Base-by-base conservation (phyloP, 371 early-diverging fungal species). In the Actinomortierella ambigua region DNA sequence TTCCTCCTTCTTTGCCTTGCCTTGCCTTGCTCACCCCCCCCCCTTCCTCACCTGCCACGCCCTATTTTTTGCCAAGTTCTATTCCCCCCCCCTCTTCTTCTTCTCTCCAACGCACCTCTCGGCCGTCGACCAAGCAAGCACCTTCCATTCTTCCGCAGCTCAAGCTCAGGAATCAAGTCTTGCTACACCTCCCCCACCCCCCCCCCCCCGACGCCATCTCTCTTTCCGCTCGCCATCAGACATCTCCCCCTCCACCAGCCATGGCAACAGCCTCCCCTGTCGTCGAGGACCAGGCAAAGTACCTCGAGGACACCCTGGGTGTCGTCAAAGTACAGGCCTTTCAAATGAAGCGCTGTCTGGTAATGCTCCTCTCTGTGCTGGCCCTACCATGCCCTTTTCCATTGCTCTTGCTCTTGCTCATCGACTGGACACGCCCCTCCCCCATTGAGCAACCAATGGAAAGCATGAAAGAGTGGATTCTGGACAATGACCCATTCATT, bases 261-360 rank as follows among this genome's bases (percentile, higher is more conserved):
- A 61, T 64, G 63, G 51, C 65, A 28, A 48, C 68, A 15, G 22
- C 63, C 27, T 51, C 66, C 43, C 66, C 69, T 46, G 62, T 81
- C 27, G 68, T 76, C 18, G 93, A 91, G 64, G 91, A 93, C 79
- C 96, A 95, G 81, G 76, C 78, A 43, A 91, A 90, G 70, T 77
- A 92, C 50, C 82, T 96, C 34, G 93, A 93, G 61, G 95, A 94
- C 43, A 90, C 93, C 23, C 75, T 95, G 43, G 82, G 80, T 63
- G 89, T 92, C 2, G 93, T 95, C 76, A 95, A 93, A 78, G 83
- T 91, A 22, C 95, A 96, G 69, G 85, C 91, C n/a, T 89, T 87
- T 68, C 92, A 92, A 59, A 95, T 96, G 95, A 88, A 89, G 58
- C 84, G 89, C 61, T 90, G 90, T 65, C 80, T 96, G 77, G 96